These are phyloP conservation scores for Fusarium compactum DNA, from an alignment of 2,329 filamentous ascomycete species.

Conservation along the genomic window DNA sequence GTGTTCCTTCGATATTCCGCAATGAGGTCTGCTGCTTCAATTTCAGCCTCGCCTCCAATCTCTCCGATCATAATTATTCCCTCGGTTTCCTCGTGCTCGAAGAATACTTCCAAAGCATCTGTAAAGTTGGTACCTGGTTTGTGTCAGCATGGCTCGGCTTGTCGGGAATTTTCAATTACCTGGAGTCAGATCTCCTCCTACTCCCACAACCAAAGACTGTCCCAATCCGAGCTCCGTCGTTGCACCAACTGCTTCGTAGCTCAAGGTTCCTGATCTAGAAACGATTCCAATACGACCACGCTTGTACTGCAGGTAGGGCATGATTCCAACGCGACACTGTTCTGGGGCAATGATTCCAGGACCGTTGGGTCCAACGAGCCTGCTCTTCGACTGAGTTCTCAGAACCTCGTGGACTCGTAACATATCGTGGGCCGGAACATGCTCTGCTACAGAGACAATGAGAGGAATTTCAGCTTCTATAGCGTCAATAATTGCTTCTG, in stretches of 20 bases:
- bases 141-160: neutral
- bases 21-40: constrained; percentile 79
- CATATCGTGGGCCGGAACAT: constrained; percentile 83
- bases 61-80: constrained; percentile 80
- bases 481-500: constrained; percentile 77
- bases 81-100: constrained; percentile 74
- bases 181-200: constrained; percentile 81
- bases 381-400: constrained; percentile 75
- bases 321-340: constrained; percentile 66
- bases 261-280: constrained; percentile 84
- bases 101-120: constrained; percentile 76
- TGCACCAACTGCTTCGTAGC: constrained; percentile 82
- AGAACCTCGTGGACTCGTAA: constrained; percentile 77
- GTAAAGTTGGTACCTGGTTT: constrained; percentile 71
- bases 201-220: constrained; percentile 80
- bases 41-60: constrained; percentile 76
- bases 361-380: constrained; percentile 84
- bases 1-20: constrained; percentile 68
- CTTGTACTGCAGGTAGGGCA: constrained; percentile 56
- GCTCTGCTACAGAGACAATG: constrained; percentile 83
- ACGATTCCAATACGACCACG: constrained; percentile 79
- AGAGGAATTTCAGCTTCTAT: constrained; percentile 83
- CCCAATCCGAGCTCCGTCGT: constrained; percentile 80
- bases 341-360: constrained; percentile 83
- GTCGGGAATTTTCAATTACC: constrained; percentile 52